Evolutionary conservation across 352 stramenopile species (phyloP).

Genomic region (Phytophthora cajani): DNA sequence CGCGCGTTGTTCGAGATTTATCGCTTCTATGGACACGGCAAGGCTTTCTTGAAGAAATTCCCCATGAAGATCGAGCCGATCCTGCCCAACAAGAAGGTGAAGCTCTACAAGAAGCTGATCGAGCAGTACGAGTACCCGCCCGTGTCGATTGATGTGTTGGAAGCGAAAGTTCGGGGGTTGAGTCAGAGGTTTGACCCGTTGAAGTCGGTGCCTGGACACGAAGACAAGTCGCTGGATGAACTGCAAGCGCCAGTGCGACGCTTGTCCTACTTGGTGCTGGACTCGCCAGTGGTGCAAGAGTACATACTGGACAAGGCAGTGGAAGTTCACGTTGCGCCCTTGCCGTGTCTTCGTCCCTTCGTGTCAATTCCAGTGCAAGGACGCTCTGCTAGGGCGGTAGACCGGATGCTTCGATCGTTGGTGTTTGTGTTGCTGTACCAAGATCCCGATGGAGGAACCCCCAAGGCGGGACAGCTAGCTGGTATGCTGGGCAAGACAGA

Average conservation of each 20-base stretch:
- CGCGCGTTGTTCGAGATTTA: constrained; percentile 77
- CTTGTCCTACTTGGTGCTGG: constrained; percentile 65
- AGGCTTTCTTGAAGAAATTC: constrained; percentile 58
- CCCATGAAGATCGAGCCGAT: constrained; percentile 41
- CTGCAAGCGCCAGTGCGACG: constrained; percentile 47
- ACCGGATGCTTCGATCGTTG: constrained; percentile 53
- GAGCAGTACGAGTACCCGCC: constrained; percentile 62
- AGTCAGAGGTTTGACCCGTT: constrained; percentile 69
- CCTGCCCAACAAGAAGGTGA: constrained; percentile 52
- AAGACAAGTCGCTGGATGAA: constrained; percentile 44
- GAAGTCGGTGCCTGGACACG: constrained; percentile 23
- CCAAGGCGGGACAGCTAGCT: constrained; percentile 39
- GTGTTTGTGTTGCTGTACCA: constrained; percentile 58
- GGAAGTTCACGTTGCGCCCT: constrained; percentile 32
- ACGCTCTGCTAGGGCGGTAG: constrained; percentile 40
- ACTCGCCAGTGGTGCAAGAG: constrained; percentile 52
- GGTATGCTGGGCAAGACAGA: constrained; percentile 42
- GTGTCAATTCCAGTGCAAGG: constrained; percentile 34
- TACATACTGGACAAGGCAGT: constrained; percentile 26
- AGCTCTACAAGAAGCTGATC: constrained; percentile 64
- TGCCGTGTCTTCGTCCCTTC: constrained; percentile 43
- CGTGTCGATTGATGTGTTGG: constrained; percentile 74
- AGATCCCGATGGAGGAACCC: constrained; percentile 31
- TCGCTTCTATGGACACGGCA: constrained; percentile 71
- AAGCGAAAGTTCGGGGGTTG: constrained; percentile 48